These are phyloP conservation scores for Hypoxylon sp. DNA, from an alignment of 2,329 filamentous ascomycete genomes.

Conservation along the genomic window DNA sequence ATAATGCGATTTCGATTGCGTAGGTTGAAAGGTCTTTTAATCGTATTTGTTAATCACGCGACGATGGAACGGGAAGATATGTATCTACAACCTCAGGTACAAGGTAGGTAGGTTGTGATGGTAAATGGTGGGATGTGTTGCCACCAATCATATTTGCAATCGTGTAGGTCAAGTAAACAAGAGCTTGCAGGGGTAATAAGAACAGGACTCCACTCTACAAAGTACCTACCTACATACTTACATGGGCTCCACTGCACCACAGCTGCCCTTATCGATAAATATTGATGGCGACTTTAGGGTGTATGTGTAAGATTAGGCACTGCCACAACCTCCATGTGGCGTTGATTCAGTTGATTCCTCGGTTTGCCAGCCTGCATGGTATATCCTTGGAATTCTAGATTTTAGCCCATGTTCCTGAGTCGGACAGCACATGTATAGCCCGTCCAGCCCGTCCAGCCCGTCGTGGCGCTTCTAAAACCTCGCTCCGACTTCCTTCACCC, in stretches of 20 bases:
- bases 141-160: slow-evolving; percentile 30
- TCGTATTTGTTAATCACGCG: slow-evolving; percentile 22
- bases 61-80: slow-evolving; percentile 20
- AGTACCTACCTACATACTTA: not conserved
- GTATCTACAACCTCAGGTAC: slow-evolving; percentile 16
- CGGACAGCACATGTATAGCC: slow-evolving; percentile 6
- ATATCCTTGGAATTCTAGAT: slow-evolving; percentile 19
- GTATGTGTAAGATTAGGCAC: slow-evolving; percentile 7
- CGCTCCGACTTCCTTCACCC: slow-evolving; percentile 4
- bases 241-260: not conserved
- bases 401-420: slow-evolving; percentile 18
- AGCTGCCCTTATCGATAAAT: slow-evolving; percentile 7
- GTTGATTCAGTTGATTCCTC: slow-evolving; percentile 13
- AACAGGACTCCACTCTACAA: not conserved
- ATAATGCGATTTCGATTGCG: slow-evolving; percentile 20
- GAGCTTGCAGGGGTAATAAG: slow-evolving; percentile 11
- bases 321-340: slow-evolving; percentile 23
- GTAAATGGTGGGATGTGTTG: slow-evolving; percentile 33
- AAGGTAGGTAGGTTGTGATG: slow-evolving; percentile 19
- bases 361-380: not conserved
- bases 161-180: slow-evolving; percentile 38
- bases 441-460: too few species aligned
- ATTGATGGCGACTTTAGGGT: not conserved
- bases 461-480: slow-evolving; percentile 29
- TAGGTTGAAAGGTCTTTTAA: slow-evolving; percentile 12